Conservation (phyloP, 768 basidiomycete species). For the Boletellus ananas region DNA sequence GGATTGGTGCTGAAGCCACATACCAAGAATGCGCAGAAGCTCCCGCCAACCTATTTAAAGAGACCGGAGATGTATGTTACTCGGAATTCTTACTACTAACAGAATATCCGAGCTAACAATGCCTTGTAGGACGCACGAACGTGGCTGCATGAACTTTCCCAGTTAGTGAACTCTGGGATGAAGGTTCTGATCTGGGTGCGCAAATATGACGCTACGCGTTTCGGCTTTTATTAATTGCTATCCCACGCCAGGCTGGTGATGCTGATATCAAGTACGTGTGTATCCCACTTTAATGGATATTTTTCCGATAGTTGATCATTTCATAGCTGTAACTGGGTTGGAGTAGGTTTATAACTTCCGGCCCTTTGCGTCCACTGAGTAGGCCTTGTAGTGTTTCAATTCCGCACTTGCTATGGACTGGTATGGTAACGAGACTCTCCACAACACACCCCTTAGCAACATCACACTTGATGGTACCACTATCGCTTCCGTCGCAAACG, state of each 20-base stretch:
- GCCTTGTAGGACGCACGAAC: conserved; percentile 33
- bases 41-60: conserved; percentile 39
- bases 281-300: not conserved
- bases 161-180: conserved; percentile 34
- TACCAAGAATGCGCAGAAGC: conserved; percentile 50
- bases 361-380: not conserved
- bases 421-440: conserved; percentile 41
- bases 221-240: not conserved
- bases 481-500: conserved; percentile 59
- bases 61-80: conserved; percentile 53
- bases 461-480: conserved; percentile 52
- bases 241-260: conserved; percentile 23
- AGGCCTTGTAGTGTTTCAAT: conserved; percentile 27
- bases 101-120: not conserved
- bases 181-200: conserved; percentile 41
- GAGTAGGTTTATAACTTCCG: conserved; percentile 28
- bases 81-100: not conserved
- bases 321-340: conserved; percentile 21
- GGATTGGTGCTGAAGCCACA: conserved; percentile 49
- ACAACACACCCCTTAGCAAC: conserved; percentile 42
- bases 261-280: conserved; percentile 24
- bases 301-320: conserved; percentile 3
- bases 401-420: conserved; percentile 43
- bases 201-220: not conserved
- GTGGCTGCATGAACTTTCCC: conserved; percentile 34